A percentile compares a stretch with the other conserved stretches of the same genome.
These are phyloP conservation scores for Alternaria triticimaculans DNA, from an alignment of 2,329 filamentous ascomycete genomes.

Conservation along the genomic window DNA sequence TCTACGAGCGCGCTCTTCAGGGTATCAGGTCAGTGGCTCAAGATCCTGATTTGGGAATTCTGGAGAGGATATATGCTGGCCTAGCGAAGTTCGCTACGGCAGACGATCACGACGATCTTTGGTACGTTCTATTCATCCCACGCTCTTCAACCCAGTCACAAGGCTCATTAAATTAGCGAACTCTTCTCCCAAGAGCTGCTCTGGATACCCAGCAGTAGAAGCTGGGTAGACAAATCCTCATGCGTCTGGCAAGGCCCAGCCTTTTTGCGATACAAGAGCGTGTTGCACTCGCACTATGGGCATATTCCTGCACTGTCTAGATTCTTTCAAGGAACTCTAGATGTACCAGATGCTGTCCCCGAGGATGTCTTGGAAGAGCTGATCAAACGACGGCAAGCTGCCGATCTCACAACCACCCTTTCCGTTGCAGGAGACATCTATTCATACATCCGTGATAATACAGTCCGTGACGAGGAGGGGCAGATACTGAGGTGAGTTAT, in stretches of 20 bases:
- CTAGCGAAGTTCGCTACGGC: background rate
- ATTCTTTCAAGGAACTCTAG: background rate
- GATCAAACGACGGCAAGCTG: background rate
- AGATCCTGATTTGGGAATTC: background rate
- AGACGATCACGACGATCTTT: background rate
- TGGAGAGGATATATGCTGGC: background rate
- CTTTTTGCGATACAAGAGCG: background rate
- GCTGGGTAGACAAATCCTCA: background rate
- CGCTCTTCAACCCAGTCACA: background rate
- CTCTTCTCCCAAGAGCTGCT: background rate
- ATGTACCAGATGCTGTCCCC: background rate
- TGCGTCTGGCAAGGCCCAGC: background rate
- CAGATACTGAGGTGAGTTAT: background rate
- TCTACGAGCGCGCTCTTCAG: constrained; percentile 13
- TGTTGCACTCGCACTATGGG: background rate
- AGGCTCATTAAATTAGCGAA: background rate
- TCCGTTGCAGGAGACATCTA: background rate
- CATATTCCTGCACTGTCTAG: background rate
- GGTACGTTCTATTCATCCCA: background rate
- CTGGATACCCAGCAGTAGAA: background rate
- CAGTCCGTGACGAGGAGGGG: background rate
- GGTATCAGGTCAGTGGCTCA: background rate
- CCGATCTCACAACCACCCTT: background rate
- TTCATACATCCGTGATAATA: background rate
- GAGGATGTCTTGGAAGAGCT: background rate